Base-by-base conservation (phyloP, 1,139 yeast species). In the Pneumocystis sp. region DNA sequence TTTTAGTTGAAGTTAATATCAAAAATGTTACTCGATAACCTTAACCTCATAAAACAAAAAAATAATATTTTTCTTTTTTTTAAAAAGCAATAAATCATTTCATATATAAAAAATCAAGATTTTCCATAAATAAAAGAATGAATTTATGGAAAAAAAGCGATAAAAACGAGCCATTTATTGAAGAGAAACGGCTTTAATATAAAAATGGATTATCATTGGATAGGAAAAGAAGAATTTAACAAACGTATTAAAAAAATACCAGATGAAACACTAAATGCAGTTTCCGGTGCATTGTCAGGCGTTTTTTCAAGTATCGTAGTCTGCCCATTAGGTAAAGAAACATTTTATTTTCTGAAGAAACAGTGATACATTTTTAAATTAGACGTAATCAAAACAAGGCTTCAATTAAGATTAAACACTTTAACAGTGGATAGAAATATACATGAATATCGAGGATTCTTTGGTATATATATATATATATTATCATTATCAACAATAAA, bases 221-320 rank as follows among this genome's bases (percentile, higher is more conserved):
- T 50, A 25, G 34, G 34, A 50, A 50, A 29, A 25, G 34, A 15
- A 12, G 57, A 50, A 50, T 25, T 21, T 37, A n/a, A 17, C 44
- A 29, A 19, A 25, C 59, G 40, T 25, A 42, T 61, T 56, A 37
- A 35, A 1, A 19, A 21, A 8, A 67, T 74, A 29, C 71, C 68
- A 39, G 77, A 76, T 21, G 74, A 80, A 15, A 79, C 82, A 66
- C 78, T 85, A 34, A 81, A 83, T 57, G 88, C 91, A 1, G 71
- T 83, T 0, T 82, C 95, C 37, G 98, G 98, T 2, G 97, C 97
- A 0, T 73, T 88, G 59, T 91, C 97, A 0, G 98, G 98, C 1
- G 85, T 95, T 65, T 78, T 88, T 64, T 88, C 97, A 1, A 97
- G 97, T 1, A 80, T 95, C 0, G 81, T 85, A 7, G 98, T 95